A percentile compares a stretch with the other conserved stretches of the same genome.
Evolutionary conservation across 83 land plant genomes (phyloP).

Genomic region (Picea abies): DNA sequence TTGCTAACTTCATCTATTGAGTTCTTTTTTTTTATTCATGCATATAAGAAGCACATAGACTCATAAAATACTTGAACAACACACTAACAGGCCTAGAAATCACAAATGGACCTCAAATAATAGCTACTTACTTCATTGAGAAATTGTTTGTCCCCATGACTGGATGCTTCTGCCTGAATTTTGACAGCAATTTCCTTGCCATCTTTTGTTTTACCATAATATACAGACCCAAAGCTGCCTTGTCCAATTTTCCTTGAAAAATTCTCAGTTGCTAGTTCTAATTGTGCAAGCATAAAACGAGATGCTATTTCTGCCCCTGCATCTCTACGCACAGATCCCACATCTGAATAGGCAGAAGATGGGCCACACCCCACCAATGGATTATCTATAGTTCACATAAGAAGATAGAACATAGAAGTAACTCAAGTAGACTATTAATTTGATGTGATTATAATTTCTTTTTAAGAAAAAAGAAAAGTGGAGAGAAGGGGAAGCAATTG

Average conservation of each 20-base stretch:
- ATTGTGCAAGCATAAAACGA: conserved; percentile 37
- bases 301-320: conserved; percentile 37
- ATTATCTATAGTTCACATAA: too few relatives aligned
- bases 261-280: conserved; percentile 58
- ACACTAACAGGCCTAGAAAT: too few relatives aligned
- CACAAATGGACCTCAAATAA: too few relatives aligned
- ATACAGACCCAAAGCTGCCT: conserved; percentile 88
- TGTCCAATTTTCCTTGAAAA: conserved; percentile 64
- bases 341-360: conserved; percentile 23
- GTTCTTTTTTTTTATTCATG: too few relatives aligned
- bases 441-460: too few relatives aligned
- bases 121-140: conserved; percentile 54
- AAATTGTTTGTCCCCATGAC: conserved; percentile 63
- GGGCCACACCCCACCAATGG: not conserved
- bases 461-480: too few relatives aligned
- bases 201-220: conserved; percentile 72
- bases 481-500: not conserved
- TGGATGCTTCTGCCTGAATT: conserved; percentile 47
- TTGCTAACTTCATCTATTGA: too few relatives aligned
- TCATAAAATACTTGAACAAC: too few relatives aligned
- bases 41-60: too few relatives aligned
- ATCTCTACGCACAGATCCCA: conserved; percentile 33
- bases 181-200: conserved; percentile 84
- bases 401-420: too few relatives aligned
- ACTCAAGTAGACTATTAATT: too few relatives aligned